Base-by-base conservation (phyloP, 2,329 filamentous ascomycete genomes). In the Aspergillus sp. region DNA sequence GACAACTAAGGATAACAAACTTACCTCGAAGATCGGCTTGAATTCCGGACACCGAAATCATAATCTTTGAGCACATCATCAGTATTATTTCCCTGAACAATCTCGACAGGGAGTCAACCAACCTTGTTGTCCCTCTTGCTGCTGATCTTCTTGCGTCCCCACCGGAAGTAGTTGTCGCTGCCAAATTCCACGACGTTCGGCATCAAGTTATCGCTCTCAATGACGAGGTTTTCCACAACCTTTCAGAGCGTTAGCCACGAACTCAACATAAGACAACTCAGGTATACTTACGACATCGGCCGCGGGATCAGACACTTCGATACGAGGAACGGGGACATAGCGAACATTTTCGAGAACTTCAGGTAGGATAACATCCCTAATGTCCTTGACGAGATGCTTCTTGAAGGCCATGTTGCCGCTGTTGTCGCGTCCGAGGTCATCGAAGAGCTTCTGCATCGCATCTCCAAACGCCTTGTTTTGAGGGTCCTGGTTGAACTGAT, bases 191-290 rank as follows among this genome's bases (percentile, higher is more conserved):
- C 77, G 5, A 94, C 84, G 70, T 99, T 99, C 64, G 95, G 95
- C 79, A 93, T 92, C 68, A 99, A 88, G 79, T 99, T 99, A 82
- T 98, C 93, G 66, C 91, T 93, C 80, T 99, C 95, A 55, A 99
- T 85, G 49, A 97, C 90, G 10, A 99, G 82, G 76, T 99, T 99
- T 81, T 99, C 95, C 48, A 99, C 86, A 52, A 98, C 68, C 72
- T 74, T 74, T 50, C 8, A 11, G 23, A 54, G 13, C 32, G 56
- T n/a, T 42, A 57, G 44, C 47, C 58, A 36, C 58, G n/a, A n/a
- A 7, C 21, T 8, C 15, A 7, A 6, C 8, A 3, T 6, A 19
- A 8, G 13, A 23, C 10, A 15, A 25, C 4, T 30, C 10, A 36
- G 5, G 32, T 32, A 27, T 21, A 71, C 71, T 67, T 49, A 74